Base-by-base conservation (phyloP, 768 basidiomycete genomes). In the Thelephora ganbajun region DNA sequence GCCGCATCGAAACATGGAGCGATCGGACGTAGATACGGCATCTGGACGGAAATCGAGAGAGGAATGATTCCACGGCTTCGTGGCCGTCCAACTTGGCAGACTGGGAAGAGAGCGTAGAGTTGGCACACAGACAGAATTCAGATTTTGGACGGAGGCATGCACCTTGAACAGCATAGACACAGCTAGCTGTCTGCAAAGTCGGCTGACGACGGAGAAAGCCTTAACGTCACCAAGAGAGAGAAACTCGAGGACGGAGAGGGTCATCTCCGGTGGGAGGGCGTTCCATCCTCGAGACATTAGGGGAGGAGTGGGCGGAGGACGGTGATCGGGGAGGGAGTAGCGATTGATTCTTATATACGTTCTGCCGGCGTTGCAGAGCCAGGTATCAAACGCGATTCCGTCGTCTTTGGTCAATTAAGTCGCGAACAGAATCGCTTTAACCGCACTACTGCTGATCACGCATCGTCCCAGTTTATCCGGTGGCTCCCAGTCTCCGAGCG, bases 241-340 rank as follows among this genome's bases (percentile, higher is more conserved):
- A 49, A 62, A 58, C 39, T 67, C 71, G 42, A 80, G 62, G 59
- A 86, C 55, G 22, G 72, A 64, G 54, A 80, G 68, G 62, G 76
- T 77, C 60, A 86, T 76, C 53, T 86, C 83, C 0, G 66, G 65
- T 41, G 83, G 83, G 53, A 86, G 77, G 19, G 60, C 44, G 51
- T 68, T 56, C 83, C 83, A 84, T 19, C 51, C 26, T 30, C 26
- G 26, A 30, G 26, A 9, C 26, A 30, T 30, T 43, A 13, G 47
- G 43, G 44, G 49, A 18, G 41, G 41, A 39, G 46, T 44, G 33
- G 18, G 53, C 22, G 51, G 19, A 11, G 20, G 52, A 39, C 26
- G 26, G 26, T 30, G 26, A 30, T 30, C 26, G 26, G 26, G 26
- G 26, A 30, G 26, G 26, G n/a, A n/a, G n/a, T n/a, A n/a, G n/a